phyloP scores from a whole-genome alignment of 2,329 filamentous ascomycete genomes.

The Diaporthe sp. region DNA sequence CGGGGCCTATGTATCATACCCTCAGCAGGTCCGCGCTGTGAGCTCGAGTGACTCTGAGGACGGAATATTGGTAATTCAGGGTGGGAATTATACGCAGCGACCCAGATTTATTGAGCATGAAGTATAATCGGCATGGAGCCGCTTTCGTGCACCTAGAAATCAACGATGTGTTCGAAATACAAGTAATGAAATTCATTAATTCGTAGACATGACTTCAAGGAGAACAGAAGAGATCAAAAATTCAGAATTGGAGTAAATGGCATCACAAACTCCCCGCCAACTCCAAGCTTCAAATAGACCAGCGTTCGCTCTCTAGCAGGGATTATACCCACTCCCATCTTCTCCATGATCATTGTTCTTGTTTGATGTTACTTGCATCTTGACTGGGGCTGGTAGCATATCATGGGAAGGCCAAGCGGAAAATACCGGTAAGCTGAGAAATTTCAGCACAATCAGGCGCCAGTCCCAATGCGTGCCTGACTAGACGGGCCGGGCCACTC shows the following conservation, averaged over 20 bases:
- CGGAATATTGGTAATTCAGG: not conserved
- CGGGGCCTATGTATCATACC: not conserved
- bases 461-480: slow-evolving; percentile 12
- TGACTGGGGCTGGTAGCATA: too few species aligned
- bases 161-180: not conserved
- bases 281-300: too few species aligned
- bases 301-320: too few species aligned
- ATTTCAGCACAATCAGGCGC: not conserved
- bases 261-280: too few species aligned
- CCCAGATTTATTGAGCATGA: not conserved
- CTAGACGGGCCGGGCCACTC: slow-evolving; percentile 9
- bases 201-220: too few species aligned
- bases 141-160: not conserved
- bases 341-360: too few species aligned
- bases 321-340: too few species aligned
- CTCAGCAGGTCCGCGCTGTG: not conserved
- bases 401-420: not conserved
- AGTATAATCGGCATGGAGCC: not conserved
- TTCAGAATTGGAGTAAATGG: too few species aligned
- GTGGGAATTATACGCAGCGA: not conserved
- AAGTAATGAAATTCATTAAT: too few species aligned
- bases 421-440: not conserved
- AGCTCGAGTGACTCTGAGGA: not conserved
- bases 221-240: too few species aligned
- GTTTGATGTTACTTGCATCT: too few species aligned